Evolutionary conservation across 2,329 filamentous ascomycete species (phyloP).

Genomic region (Colletotrichum scovillei): DNA sequence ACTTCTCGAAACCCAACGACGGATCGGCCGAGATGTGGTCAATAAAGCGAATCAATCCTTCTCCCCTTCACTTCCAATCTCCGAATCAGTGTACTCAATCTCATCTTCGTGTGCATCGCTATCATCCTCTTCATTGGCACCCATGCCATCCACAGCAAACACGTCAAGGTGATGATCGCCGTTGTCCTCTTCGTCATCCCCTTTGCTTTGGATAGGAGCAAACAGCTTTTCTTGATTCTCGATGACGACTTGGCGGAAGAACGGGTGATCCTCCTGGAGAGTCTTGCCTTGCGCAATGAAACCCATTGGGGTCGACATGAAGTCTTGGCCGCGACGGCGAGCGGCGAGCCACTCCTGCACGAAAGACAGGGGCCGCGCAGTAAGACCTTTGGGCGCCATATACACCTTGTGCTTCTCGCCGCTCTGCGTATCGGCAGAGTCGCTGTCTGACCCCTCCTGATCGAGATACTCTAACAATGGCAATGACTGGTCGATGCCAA

Average conservation of each 20-base stretch:
- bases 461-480: conserved; percentile 10
- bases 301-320: conserved; percentile 70
- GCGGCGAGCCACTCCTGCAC: conserved; percentile 68
- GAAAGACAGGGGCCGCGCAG: conserved; percentile 55
- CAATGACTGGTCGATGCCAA: conserved; percentile 42
- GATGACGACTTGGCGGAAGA: conserved; percentile 53
- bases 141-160: conserved; percentile 30
- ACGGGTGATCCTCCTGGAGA: conserved; percentile 59
- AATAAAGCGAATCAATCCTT: neutral
- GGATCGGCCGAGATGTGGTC: neutral
- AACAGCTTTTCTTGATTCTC: conserved; percentile 32
- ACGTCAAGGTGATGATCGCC: conserved; percentile 9
- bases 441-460: conserved; percentile 1
- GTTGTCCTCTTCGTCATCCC: neutral
- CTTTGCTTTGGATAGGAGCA: neutral
- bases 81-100: conserved; percentile 34
- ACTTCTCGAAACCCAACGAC: neutral
- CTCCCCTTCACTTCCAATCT: conserved; percentile 9
- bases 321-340: conserved; percentile 66
- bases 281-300: conserved; percentile 64
- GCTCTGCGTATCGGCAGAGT: neutral
- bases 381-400: conserved; percentile 36
- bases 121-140: conserved; percentile 23
- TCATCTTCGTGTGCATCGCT: conserved; percentile 31
- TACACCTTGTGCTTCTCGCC: neutral